These are phyloP conservation scores for Pleurotus tuoliensis DNA, from an alignment of 768 basidiomycete genomes.

Conservation along the genomic window DNA sequence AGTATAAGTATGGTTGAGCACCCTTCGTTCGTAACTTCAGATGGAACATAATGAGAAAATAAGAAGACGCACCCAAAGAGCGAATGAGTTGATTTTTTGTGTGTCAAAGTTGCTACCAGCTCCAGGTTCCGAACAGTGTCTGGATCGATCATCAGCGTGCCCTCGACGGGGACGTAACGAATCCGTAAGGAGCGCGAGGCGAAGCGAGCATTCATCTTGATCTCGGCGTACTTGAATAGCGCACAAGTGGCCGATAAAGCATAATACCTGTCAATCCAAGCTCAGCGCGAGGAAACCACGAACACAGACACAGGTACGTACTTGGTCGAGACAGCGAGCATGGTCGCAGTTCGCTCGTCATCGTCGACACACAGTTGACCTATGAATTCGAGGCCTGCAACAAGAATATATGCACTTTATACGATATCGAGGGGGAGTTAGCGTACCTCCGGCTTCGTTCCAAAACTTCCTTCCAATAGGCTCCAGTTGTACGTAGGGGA, in stretches of 20 bases:
- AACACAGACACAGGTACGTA: constrained; percentile 28
- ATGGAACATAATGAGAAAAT: neutral
- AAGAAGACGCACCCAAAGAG: constrained; percentile 65
- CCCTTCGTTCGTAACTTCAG: constrained; percentile 30
- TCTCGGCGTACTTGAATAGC: constrained; percentile 82
- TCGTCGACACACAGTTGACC: constrained; percentile 76
- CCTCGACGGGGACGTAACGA: constrained; percentile 75
- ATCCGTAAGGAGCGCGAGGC: constrained; percentile 68
- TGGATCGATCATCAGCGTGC: constrained; percentile 92
- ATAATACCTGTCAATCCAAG: constrained; percentile 59
- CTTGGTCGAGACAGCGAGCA: constrained; percentile 82
- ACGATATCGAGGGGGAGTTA: constrained; percentile 6
- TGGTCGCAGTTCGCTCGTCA: constrained; percentile 75
- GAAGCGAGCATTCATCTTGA: constrained; percentile 66
- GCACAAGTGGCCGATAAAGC: constrained; percentile 84
- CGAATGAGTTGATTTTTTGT: constrained; percentile 66
- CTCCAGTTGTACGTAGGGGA: constrained; percentile 62
- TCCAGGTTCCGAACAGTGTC: constrained; percentile 89
- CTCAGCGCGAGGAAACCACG: neutral
- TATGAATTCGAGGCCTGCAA: constrained; percentile 77
- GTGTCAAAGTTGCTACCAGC: constrained; percentile 71
- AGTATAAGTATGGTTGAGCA: constrained; percentile 79
- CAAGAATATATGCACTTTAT: constrained; percentile 13
- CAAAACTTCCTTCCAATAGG: constrained; percentile 77
- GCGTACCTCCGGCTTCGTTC: constrained; percentile 73